Evolutionary conservation across 2,329 filamentous ascomycete species (phyloP), one percentile per base, ranked within the genome.

Genomic region (Exophiala dermatitidis): DNA sequence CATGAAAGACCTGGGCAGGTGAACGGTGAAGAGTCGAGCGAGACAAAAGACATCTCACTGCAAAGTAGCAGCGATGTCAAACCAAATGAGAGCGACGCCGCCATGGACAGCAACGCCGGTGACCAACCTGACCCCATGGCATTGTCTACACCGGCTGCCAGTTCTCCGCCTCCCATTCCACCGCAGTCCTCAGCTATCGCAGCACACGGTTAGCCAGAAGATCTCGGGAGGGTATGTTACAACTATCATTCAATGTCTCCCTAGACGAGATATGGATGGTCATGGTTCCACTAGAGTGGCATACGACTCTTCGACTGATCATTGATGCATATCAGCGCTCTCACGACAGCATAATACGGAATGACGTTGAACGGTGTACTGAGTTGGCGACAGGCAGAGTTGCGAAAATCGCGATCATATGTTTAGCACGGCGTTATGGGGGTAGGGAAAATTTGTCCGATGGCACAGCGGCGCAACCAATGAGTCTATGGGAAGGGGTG

Each of bases 21-120:
- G 46, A 59, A 61, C 32, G 56, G 58, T 19, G 79, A 85, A 67
- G 82, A 82, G 65, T 80, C 82, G 63, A 80, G 81, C 60, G 84
- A 85, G 46, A 68, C 62, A 48, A 72, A 74, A 38, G 74, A 79
- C 45, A 77, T 77, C 63, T 81, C 74, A 53, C 74, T 81, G 57
- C 75, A 73, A 51, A 74, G 73, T 29, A 79, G 79, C 36, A 81
- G 75, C 62, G 78, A 82, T 49, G 71, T 71, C 54, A 82, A 82
- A 65, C 71, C 75, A 50, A 78, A 79, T 62, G 75, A 77, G 53
- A 77, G 76, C 64, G 78, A 77, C 68, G 82, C 77, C 61, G 80
- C 75, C 19, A 68, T 82, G 47, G 74, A 76, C 33, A 83, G 79
- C 63, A 77, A 76, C 50, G 73, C 71, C n/a, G 76, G 74, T 36